Evolutionary conservation across 208 protist genomes (phyloP).

Genomic region (Leishmania lainsoni): DNA sequence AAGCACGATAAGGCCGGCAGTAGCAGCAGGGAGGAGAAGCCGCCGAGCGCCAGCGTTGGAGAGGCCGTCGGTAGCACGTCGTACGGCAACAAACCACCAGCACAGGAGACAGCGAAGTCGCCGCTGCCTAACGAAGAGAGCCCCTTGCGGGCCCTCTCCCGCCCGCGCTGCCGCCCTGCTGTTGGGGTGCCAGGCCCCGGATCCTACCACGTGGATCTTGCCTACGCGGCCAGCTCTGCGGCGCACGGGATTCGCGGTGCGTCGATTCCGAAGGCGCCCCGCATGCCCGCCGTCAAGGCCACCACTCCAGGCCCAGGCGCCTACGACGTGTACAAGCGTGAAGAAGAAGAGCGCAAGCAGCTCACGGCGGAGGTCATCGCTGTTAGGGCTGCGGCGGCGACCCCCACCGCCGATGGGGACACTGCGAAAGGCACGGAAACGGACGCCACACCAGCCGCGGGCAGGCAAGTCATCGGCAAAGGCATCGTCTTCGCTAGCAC

Average conservation of each 20-base stretch:
- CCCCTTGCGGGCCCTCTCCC: slow-evolving; percentile 15
- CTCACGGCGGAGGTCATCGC: not conserved
- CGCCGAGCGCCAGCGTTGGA: not conserved
- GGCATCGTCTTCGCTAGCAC: slow-evolving; percentile 30
- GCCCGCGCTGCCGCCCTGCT: slow-evolving; percentile 16
- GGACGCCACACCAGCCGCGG: not conserved
- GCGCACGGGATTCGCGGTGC: slow-evolving; percentile 20
- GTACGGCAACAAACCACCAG: not conserved
- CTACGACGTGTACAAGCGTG: slow-evolving; percentile 17
- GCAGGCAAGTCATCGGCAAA: not conserved
- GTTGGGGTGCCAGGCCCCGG: slow-evolving; percentile 53
- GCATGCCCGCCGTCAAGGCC: slow-evolving; percentile 29
- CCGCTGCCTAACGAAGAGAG: not conserved
- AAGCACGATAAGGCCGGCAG: not conserved
- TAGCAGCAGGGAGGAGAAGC: not conserved
- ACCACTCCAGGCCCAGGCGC: slow-evolving; percentile 29
- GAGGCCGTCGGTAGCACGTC: not conserved
- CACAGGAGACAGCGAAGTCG: not conserved
- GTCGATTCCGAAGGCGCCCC: slow-evolving; percentile 27
- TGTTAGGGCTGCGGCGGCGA: not conserved
- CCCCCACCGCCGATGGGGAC: slow-evolving; percentile 1
- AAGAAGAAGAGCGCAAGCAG: slow-evolving; percentile 10
- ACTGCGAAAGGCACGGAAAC: not conserved
- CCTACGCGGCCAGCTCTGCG: slow-evolving; percentile 37
- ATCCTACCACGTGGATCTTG: slow-evolving; percentile 54